These are phyloP conservation scores for Populus trichocarpa DNA, from an alignment of 441 rosid species.

Conservation along the genomic window DNA sequence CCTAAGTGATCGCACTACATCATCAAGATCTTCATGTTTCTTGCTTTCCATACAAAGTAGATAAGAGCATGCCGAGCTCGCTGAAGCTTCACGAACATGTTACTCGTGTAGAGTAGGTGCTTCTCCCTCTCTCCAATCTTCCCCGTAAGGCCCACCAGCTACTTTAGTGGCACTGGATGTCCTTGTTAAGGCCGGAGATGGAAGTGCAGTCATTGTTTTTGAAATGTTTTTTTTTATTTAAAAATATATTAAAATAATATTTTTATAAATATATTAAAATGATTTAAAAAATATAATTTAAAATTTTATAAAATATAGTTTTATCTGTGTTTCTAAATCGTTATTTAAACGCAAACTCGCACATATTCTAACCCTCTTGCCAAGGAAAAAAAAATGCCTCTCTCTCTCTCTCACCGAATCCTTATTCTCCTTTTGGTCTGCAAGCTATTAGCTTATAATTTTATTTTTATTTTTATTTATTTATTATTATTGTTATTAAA, in stretches of 20 bases:
- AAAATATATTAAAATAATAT: no score
- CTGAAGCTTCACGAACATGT: neutral
- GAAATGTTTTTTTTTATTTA: no score
- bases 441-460: neutral
- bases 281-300: no score
- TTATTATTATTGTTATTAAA: no score
- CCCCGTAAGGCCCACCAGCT: neutral
- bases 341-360: neutral
- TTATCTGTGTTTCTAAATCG: no score
- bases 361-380: neutral
- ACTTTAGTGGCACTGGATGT: neutral
- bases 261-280: no score
- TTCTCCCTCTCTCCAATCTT: neutral
- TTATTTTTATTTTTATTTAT: no score
- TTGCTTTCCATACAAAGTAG: neutral
- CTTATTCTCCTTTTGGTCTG: neutral
- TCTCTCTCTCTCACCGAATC: neutral
- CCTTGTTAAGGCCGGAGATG: neutral
- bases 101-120: neutral
- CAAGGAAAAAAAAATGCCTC: neutral
- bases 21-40: neutral
- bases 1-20: neutral
- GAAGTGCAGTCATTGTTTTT: no score
- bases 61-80: neutral
- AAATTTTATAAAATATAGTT: no score